Base-by-base conservation (phyloP, 2,329 filamentous ascomycete species). In the Xylariaceae sp. region DNA sequence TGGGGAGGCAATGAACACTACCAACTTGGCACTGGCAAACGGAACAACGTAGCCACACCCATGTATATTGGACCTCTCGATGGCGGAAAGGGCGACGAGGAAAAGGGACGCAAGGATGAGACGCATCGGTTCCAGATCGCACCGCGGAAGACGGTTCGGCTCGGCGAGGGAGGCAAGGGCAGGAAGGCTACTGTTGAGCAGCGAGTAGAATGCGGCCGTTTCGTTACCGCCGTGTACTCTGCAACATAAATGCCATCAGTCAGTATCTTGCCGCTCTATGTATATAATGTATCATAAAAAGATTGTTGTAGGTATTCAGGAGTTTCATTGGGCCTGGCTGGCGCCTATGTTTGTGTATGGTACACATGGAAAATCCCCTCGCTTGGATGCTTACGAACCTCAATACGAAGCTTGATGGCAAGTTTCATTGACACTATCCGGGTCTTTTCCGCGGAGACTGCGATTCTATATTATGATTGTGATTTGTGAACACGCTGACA, bases 1-100 rank as follows among this genome's bases (percentile, higher is more conserved):
- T 99, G 92, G 90, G 94, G 94, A 62, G 91, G 91, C 56, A 99
- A 97, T 69, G 92, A 97, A 76, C 84, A 88, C 72, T 97, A 89
- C 74, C 94, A 99, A 75, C 83, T 99, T 30, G 94, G 94, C 10
- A 97, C 89, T 0, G 92, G 94, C 34, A 95, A 89, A 78, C 79
- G 93, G 62, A 94, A 85, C 69, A 97, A 97, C 70, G 71, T 89
- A 8, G 83, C 84, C 55, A 80, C 82, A 10, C 94, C 94, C 1
- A 80, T 81, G 1, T 93, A 96, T 71, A 91, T 97, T 56, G 84
- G 85, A 37, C 88, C 90, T 11, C 74, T 93, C 48, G 91, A 96
- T 10, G 82, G 82, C 10, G 71, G 70, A 3, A 67, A 71, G 52
- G 82, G 80, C 0, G 88, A 88, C 66, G 80, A 80, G 60, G 79